Evolutionary conservation across 2,329 filamentous ascomycete genomes (phyloP).

Genomic region (Colletotrichum magnum): DNA sequence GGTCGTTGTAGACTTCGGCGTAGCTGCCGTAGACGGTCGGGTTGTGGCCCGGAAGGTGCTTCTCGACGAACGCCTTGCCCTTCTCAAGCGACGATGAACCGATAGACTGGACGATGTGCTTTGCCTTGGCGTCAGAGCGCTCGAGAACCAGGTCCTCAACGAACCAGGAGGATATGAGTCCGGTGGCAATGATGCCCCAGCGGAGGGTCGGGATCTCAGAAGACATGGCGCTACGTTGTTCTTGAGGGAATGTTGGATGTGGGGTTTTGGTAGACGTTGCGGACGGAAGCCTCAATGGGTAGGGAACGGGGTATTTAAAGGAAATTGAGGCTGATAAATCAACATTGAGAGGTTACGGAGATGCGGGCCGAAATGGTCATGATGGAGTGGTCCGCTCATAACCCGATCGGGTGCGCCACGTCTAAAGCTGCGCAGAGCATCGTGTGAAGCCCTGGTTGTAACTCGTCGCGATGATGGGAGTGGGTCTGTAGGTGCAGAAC

Average conservation of each 20-base stretch:
- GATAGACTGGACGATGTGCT: slow-evolving; percentile 58
- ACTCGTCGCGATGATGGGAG: neutral
- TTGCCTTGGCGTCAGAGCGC: slow-evolving; percentile 52
- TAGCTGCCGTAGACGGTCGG: slow-evolving; percentile 57
- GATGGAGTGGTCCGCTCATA: neutral
- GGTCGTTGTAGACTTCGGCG: slow-evolving; percentile 55
- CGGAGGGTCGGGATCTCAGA: slow-evolving; percentile 45
- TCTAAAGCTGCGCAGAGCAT: neutral
- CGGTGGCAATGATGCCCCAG: slow-evolving; percentile 51
- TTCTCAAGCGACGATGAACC: slow-evolving; percentile 57
- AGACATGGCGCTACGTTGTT: neutral
- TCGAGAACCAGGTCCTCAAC: slow-evolving; percentile 56
- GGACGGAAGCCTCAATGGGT: neutral
- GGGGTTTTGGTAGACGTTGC: neutral
- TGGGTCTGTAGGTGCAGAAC: neutral
- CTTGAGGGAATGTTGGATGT: neutral
- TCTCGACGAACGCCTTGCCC: slow-evolving; percentile 55
- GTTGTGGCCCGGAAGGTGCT: slow-evolving; percentile 45
- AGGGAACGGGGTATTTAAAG: slow-evolving; percentile 4
- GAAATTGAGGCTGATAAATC: neutral
- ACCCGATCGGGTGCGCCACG: neutral
- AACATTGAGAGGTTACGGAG: neutral
- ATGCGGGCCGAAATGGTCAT: slow-evolving; percentile 1
- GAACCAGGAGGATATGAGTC: slow-evolving; percentile 49
- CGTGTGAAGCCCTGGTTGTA: neutral